Evolutionary conservation across 345 rosid species (phyloP).

Genomic region (Linum lewisii): DNA sequence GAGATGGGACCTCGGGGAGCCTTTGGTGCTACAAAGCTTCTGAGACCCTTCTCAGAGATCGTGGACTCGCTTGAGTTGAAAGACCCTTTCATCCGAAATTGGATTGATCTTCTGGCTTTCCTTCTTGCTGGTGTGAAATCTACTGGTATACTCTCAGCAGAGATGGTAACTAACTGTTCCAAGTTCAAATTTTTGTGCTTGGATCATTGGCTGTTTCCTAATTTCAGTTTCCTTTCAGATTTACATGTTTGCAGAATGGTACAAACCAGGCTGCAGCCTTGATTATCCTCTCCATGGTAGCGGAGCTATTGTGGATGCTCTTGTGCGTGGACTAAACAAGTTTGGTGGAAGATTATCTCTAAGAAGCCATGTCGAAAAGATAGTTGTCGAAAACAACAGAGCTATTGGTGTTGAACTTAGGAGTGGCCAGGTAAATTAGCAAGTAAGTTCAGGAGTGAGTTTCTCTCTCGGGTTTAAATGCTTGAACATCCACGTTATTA

Average conservation of each 20-base stretch:
- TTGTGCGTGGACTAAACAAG: conserved; percentile 75
- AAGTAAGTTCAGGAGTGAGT: not conserved
- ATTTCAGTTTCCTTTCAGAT: conserved; percentile 36
- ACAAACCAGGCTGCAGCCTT: conserved; percentile 74
- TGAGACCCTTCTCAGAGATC: conserved; percentile 77
- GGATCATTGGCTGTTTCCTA: not conserved
- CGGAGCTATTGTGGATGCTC: conserved; percentile 75
- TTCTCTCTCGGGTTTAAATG: too few relatives aligned
- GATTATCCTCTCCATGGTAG: conserved; percentile 85
- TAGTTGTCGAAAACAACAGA: conserved; percentile 60
- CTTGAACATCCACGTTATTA: not conserved
- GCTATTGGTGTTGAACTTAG: conserved; percentile 77
- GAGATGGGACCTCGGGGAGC: conserved; percentile 90
- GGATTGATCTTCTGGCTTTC: conserved; percentile 92
- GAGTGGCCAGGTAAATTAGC: conserved; percentile 71
- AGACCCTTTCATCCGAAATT: conserved; percentile 80
- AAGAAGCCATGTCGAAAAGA: conserved; percentile 65
- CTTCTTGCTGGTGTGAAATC: conserved; percentile 97
- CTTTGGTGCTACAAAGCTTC: conserved; percentile 72
- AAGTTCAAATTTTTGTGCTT: conserved; percentile 1
- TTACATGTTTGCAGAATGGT: conserved; percentile 98
- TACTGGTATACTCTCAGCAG: conserved; percentile 93
- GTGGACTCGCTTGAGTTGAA: conserved; percentile 64
- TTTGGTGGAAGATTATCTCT: conserved; percentile 70
- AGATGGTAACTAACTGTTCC: conserved; percentile 69